Base-by-base conservation (phyloP, 768 basidiomycete genomes). In the Suillus hirtellus region DNA sequence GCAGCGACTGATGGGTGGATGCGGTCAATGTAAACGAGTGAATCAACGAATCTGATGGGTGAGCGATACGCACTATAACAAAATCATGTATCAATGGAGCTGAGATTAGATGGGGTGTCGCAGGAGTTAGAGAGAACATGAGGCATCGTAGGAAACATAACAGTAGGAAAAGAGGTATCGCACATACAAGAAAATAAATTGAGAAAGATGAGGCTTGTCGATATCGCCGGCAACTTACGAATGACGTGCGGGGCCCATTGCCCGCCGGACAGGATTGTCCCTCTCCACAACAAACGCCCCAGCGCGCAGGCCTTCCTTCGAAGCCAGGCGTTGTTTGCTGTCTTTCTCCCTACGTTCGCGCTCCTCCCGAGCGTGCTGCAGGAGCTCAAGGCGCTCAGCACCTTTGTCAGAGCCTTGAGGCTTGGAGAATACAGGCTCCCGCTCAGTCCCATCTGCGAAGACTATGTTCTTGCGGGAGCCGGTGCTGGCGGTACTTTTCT, bases 251-350 rank as follows among this genome's bases (percentile, higher is more conserved):
- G 74, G 75, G 6, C 74, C 75, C 65, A 75, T 65, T n/a, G 74
- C 74, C 19, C 74, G 61, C 35, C 73, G 71, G 17, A 63, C 66
- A 31, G 74, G 75, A 42, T 72, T 70, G 37, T 75, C 75, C 47
- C 69, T 68, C 38, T 76, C 73, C 0, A 65, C 14, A 35, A 68
- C 58, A 37, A 75, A 53, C 21, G 74, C 75, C 4, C 74, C 74
- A 1, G 75, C 72, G 2, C 73, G 75, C 0, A 75, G 68, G 19
- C 75, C 75, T 27, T 75, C 69, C 43, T 52, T 68, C 40, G 64
- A 38, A 27, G 65, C 73, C 2, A 75, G 52, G 11, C 71, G 72
- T 4, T 35, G 19, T 47, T 75, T 75, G 11, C 64, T 63, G 2
- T 15, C 62, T 2, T 59, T 67, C 52, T 75, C 74, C 63, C 61